phyloP scores from a whole-genome alignment of 106 monocot genomes.

The Vanilla planifolia region DNA sequence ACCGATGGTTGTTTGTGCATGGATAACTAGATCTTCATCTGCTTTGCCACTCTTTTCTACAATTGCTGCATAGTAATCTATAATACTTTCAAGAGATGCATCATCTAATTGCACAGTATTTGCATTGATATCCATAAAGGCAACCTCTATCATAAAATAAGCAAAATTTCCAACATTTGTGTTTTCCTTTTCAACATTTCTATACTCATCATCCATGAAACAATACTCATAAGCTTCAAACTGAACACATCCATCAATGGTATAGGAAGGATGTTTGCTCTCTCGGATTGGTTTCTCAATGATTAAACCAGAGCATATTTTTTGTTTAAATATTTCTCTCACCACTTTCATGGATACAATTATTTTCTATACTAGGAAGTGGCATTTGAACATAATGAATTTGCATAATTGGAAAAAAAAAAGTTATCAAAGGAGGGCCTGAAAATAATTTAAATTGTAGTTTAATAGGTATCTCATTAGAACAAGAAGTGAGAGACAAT shows the following conservation, averaged over 20 bases:
- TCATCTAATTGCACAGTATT: slow-evolving; percentile 8
- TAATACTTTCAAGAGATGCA: slow-evolving; percentile 6
- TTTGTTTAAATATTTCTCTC: slow-evolving; percentile 31
- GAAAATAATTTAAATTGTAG: slow-evolving; percentile 96
- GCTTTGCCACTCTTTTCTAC: slow-evolving; percentile 38
- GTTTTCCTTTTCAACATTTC: slow-evolving; percentile 10
- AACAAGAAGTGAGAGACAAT: slow-evolving; percentile 24
- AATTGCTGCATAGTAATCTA: slow-evolving; percentile 12
- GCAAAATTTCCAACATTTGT: slow-evolving; percentile 3
- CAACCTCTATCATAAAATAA: slow-evolving; percentile 9
- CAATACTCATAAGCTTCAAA: slow-evolving; percentile 28
- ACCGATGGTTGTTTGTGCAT: slow-evolving; percentile 18
- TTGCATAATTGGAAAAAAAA: slow-evolving; percentile 91
- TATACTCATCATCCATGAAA: slow-evolving; percentile 27
- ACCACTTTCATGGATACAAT: slow-evolving; percentile 41
- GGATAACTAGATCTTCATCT: slow-evolving; percentile 39
- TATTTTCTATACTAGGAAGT: slow-evolving; percentile 43
- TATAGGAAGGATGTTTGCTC: slow-evolving; percentile 33
- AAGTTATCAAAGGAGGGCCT: slow-evolving; percentile 82
- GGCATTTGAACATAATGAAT: slow-evolving; percentile 75
- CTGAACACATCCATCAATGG: slow-evolving; percentile 54
- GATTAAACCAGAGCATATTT: slow-evolving; percentile 21
- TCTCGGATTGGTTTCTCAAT: slow-evolving; percentile 26
- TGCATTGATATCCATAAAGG: slow-evolving; percentile 8
- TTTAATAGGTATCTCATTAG: slow-evolving; percentile 42